phyloP scores from a whole-genome alignment of 768 basidiomycete genomes.

The Leccinum incarnatum region DNA sequence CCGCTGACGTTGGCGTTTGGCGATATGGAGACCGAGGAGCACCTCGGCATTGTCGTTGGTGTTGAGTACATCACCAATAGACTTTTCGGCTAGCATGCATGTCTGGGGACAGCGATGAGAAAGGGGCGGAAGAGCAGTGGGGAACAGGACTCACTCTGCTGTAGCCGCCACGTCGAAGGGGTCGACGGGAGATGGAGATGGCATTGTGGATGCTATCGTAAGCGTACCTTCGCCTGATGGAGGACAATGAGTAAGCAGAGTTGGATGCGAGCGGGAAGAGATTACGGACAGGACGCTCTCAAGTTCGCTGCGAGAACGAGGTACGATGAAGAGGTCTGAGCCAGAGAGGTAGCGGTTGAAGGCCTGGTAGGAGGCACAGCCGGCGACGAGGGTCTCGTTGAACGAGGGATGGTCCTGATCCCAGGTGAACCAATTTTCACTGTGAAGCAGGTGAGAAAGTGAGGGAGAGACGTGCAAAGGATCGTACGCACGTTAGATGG shows the following conservation, averaged over 20 bases:
- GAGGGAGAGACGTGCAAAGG: neutral
- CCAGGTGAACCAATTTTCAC: conserved; percentile 69
- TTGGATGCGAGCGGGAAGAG: neutral
- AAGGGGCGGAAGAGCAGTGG: neutral
- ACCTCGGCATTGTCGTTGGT: conserved; percentile 63
- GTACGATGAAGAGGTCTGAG: conserved; percentile 68
- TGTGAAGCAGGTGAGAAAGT: conserved; percentile 31
- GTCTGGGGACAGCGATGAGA: conserved; percentile 41
- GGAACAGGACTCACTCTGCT: conserved; percentile 41
- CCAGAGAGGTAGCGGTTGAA: conserved; percentile 72
- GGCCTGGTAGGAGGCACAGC: conserved; percentile 78
- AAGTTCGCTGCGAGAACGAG: conserved; percentile 61
- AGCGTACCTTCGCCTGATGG: conserved; percentile 63
- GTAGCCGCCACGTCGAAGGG: conserved; percentile 56
- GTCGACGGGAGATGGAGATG: conserved; percentile 65
- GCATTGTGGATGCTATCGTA: conserved; percentile 81
- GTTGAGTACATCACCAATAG: conserved; percentile 66
- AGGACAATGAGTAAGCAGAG: conserved; percentile 6
- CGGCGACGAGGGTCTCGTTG: conserved; percentile 71
- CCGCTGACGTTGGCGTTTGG: conserved; percentile 19
- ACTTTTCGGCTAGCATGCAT: conserved; percentile 67
- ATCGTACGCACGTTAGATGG: conserved; percentile 56
- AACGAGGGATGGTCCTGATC: conserved; percentile 66
- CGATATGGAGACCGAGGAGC: conserved; percentile 62
- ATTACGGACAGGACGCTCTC: conserved; percentile 65